A percentile compares a stretch with the other conserved stretches of the same genome.
Conservation (phyloP, 2,329 filamentous ascomycete genomes). For the Didymella exigua region DNA sequence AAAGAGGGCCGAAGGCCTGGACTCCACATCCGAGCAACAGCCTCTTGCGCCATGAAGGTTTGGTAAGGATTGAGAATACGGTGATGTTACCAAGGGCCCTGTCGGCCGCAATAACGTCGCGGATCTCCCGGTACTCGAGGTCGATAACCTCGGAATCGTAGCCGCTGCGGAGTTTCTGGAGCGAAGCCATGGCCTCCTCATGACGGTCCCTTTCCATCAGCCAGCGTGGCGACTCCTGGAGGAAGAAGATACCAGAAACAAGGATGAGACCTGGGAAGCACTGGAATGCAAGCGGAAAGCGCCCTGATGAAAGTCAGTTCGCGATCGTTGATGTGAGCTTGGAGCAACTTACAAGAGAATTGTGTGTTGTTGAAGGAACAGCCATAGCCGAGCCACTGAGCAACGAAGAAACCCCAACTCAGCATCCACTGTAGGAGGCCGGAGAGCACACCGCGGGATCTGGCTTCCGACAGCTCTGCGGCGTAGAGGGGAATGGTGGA, state of each 20-base stretch:
- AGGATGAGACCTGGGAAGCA: conserved; percentile 52
- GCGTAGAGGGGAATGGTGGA: conserved; percentile 29
- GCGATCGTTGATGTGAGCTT: neutral
- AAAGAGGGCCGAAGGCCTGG: conserved; percentile 57
- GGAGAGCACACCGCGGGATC: conserved; percentile 58
- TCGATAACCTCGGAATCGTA: conserved; percentile 26
- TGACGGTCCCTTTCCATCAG: conserved; percentile 60
- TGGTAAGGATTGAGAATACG: conserved; percentile 53
- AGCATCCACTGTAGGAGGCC: conserved; percentile 60
- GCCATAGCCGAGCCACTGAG: conserved; percentile 49
- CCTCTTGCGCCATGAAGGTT: conserved; percentile 53
- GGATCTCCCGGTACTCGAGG: conserved; percentile 31
- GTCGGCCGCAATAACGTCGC: conserved; percentile 30
- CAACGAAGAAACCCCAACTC: conserved; percentile 47
- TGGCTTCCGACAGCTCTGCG: conserved; percentile 42
- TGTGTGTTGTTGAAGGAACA: conserved; percentile 35
- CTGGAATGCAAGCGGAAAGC: conserved; percentile 53
- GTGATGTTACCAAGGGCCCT: conserved; percentile 43
- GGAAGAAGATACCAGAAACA: conserved; percentile 54
- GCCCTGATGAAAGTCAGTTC: conserved; percentile 24
- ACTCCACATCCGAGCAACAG: conserved; percentile 56
- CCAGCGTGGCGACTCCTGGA: conserved; percentile 68
- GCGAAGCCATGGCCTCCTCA: conserved; percentile 51
- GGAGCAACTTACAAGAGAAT: conserved; percentile 27
- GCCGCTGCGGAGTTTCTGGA: conserved; percentile 27